phyloP scores from a whole-genome alignment of 768 basidiomycete genomes.

The Termitomyces sp. region DNA sequence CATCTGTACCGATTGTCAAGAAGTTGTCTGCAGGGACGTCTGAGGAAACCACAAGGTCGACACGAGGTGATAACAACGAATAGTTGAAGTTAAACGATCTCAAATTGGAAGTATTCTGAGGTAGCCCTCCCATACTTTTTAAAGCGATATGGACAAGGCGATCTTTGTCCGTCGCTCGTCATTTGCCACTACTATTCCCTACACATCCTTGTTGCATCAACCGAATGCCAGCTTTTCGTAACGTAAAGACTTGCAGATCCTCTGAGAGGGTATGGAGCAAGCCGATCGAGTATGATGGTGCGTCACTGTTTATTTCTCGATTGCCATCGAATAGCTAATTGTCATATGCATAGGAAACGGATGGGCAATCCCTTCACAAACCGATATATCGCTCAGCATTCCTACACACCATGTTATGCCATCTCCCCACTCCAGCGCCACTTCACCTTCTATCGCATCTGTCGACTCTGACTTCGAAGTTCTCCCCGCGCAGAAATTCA shows the following conservation, averaged over 20 bases:
- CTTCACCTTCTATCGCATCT: constrained; percentile 9
- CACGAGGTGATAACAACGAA: constrained; percentile 27
- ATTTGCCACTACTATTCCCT: not conserved
- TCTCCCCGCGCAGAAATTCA: constrained; percentile 2
- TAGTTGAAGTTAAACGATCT: constrained; percentile 18
- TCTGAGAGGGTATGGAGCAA: constrained; percentile 18
- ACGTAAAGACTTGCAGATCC: constrained; percentile 16
- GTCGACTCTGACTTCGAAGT: constrained; percentile 6
- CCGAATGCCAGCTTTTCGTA: constrained; percentile 25
- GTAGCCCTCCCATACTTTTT: constrained; percentile 11
- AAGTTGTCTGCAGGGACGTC: not conserved
- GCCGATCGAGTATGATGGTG: constrained; percentile 19
- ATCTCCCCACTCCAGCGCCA: constrained; percentile 8
- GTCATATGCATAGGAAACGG: constrained; percentile 13
- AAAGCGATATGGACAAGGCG: constrained; percentile 13
- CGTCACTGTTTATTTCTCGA: constrained; percentile 6
- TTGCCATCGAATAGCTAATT: not conserved
- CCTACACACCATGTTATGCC: not conserved
- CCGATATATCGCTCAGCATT: not conserved
- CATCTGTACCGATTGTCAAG: constrained; percentile 8
- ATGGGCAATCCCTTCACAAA: constrained; percentile 10
- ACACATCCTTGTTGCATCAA: not conserved
- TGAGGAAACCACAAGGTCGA: constrained; percentile 19
- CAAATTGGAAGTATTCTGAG: constrained; percentile 15
- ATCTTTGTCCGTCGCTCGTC: constrained; percentile 1